Percentiles rank a stretch among this genome's conserved stretches.
Conservation (phyloP, 169 alveolate genomes). For the Plasmodium gaboni region DNA sequence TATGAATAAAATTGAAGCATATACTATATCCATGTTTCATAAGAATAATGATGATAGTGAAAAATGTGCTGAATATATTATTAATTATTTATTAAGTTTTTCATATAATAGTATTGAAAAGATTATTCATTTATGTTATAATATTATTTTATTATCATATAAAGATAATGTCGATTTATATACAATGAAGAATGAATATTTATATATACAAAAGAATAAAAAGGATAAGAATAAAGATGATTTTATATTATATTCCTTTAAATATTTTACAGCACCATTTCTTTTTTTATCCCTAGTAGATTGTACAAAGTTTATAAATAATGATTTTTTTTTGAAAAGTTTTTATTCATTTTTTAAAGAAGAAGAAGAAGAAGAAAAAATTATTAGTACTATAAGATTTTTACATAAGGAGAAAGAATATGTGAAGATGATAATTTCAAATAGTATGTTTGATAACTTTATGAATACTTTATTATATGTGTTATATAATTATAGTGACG, state of each 20-base stretch:
- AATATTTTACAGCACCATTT: conserved; percentile 42
- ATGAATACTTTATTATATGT: conserved; percentile 15
- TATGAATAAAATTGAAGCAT: conserved; percentile 14
- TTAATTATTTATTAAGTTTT: conserved; percentile 22
- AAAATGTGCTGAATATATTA: background rate
- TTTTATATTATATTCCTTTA: conserved; percentile 10
- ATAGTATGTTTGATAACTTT: conserved; percentile 21
- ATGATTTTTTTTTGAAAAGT: conserved; percentile 21
- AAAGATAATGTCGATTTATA: too few relatives aligned
- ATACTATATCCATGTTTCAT: background rate
- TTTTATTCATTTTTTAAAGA: conserved; percentile 38
- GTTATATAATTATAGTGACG: conserved; percentile 13
- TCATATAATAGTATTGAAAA: conserved; percentile 49
- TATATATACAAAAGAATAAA: background rate
- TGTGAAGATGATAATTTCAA: conserved; percentile 33
- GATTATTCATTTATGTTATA: conserved; percentile 42
- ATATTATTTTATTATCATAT: conserved; percentile 26
- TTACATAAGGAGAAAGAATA: conserved; percentile 27
- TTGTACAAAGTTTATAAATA: conserved; percentile 41
- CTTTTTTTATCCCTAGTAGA: conserved; percentile 29
- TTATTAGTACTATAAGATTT: conserved; percentile 13
- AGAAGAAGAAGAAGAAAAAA: conserved; percentile 16
- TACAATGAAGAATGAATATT: too few relatives aligned
- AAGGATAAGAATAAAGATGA: background rate
- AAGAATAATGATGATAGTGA: background rate